phyloP scores from a whole-genome alignment of 768 basidiomycete genomes.

The Lentinus tigrinus region DNA sequence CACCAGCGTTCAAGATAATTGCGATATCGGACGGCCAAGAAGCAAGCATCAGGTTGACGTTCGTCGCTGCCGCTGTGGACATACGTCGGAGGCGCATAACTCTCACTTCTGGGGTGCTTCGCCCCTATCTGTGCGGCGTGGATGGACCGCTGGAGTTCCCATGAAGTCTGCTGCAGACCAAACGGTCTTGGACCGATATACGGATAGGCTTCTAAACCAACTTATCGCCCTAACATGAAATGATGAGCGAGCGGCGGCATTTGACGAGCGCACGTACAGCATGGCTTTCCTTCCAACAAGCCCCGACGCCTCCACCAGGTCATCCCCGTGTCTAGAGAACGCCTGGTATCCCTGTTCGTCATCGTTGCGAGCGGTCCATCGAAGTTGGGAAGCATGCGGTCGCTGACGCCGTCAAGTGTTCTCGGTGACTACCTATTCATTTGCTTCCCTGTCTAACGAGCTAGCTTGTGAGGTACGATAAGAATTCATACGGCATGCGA shows the following conservation, averaged over 20 bases:
- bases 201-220: background rate
- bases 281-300: background rate
- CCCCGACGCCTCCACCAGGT: background rate
- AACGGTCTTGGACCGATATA: background rate
- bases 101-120: constrained; percentile 6
- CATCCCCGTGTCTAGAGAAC: no score
- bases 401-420: no score
- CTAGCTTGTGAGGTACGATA: no score
- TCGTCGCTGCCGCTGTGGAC: background rate
- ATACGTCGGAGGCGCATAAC: constrained; percentile 17
- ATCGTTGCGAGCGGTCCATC: no score
- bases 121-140: constrained; percentile 1
- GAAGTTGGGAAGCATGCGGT: no score
- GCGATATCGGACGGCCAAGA: no score
- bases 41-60: background rate
- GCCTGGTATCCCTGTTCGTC: no score
- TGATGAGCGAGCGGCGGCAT: constrained; percentile 1
- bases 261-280: constrained; percentile 6
- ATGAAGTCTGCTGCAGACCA: background rate
- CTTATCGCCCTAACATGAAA: constrained; percentile 7
- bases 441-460: no score
- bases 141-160: background rate
- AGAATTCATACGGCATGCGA: no score
- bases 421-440: no score
- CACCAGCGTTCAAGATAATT: background rate